Percentiles rank a stretch among this genome's conserved stretches.
phyloP scores from a whole-genome alignment of 23 red algal species.

The Gracilaria gracilis region DNA sequence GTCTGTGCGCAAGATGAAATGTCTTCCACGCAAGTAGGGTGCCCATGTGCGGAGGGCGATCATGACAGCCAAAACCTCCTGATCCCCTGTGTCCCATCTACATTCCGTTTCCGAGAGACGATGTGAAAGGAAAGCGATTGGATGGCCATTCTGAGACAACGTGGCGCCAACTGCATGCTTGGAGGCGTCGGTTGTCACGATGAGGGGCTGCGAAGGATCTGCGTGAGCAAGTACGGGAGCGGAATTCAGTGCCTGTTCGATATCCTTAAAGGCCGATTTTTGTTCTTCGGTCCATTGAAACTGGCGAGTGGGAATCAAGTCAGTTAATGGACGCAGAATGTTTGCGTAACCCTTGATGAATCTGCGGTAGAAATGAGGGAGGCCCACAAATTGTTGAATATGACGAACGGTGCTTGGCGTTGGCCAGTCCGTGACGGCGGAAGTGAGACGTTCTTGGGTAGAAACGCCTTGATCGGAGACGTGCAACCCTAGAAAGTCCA shows the following conservation, averaged over 20 bases:
- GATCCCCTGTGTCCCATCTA: conserved; percentile 30
- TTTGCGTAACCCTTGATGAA: conserved; percentile 13
- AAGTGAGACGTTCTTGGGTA: neutral
- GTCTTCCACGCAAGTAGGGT: neutral
- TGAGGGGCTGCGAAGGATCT: neutral
- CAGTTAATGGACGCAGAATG: neutral
- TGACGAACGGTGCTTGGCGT: neutral
- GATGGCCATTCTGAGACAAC: conserved; percentile 9
- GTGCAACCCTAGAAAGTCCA: conserved; percentile 4
- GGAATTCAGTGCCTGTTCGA: neutral
- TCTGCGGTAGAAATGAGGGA: conserved; percentile 12
- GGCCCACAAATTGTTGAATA: conserved; percentile 3
- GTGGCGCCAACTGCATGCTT: conserved; percentile 42
- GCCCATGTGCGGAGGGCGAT: conserved; percentile 13
- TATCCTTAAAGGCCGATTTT: neutral
- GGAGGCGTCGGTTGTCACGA: conserved; percentile 9
- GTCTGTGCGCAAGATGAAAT: conserved; percentile 20
- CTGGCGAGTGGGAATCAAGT: too few species aligned
- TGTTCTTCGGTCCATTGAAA: too few species aligned
- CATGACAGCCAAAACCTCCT: neutral
- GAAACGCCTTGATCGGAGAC: neutral
- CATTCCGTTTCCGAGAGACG: neutral
- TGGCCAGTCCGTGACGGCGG: neutral
- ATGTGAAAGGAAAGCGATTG: neutral
- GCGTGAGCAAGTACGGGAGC: conserved; percentile 10